Evolutionary conservation across 805 yeast genomes (phyloP), one percentile per base, ranked within the genome.

Genomic region (Ogataea dorogensis): DNA sequence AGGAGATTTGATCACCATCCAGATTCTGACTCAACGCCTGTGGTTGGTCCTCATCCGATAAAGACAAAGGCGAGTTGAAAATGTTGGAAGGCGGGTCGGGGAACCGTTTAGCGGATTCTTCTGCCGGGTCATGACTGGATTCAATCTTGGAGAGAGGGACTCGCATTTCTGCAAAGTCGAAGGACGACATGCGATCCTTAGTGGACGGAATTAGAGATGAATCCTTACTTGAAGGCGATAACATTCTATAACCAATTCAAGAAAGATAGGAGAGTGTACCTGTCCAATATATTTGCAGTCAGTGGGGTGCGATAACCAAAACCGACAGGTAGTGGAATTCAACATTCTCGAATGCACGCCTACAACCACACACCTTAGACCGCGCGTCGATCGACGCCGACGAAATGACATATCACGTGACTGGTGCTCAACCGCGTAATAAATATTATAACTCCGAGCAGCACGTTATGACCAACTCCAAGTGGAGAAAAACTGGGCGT

Each of bases 191-290:
- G 17, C 49, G 42, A 27, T 36, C 35, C 22, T 36, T 43, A 6
- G 22, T 24, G 19, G 36, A 15, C 10, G 44, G 25, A 17, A 39
- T 36, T 14, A 22, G n/a, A 7, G 36, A 15, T 8, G 51, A 46
- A 5, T 48, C 50, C 40, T 51, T 49, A 34, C 50, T 51, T 21
- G 53, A 46, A 15, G 56, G 56, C 2, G 56, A 51, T 14, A 51
- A 28, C 56, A 51, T 51, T 7, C 18, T 28, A 14, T 15, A 28
- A 18, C 12, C 31, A 11, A 17, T 18, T 28, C 31, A 22, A 28
- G 17, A 17, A 28, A 28, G 22, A 23, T 23, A 12, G 14, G 28
- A 17, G 11, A 17, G 35, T 31, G 35, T 31, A 31, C 34, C 32
- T 17, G 20, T 31, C 12, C 17, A 23, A 22, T 21, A 19, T 24